These are phyloP conservation scores for Phytopythium vexans DNA, from an alignment of 352 stramenopile species.

Conservation along the genomic window DNA sequence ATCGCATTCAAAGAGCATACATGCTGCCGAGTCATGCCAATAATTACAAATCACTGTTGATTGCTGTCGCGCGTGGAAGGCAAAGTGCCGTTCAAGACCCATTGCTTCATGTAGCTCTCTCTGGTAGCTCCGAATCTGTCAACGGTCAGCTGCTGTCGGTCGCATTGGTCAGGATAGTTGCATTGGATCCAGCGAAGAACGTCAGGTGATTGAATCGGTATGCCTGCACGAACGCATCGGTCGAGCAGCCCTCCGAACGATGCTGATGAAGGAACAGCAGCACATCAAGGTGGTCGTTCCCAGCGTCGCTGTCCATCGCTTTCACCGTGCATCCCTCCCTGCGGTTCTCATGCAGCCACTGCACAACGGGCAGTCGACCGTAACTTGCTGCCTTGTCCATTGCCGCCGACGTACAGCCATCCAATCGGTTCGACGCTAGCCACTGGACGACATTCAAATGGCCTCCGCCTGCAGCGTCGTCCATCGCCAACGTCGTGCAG, in stretches of 20 bases:
- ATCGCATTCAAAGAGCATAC: too few relatives aligned
- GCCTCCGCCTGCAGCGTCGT: conserved; percentile 9
- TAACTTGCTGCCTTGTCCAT: conserved; percentile 12
- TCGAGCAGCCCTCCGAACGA: conserved; percentile 1
- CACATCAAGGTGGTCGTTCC: conserved; percentile 9
- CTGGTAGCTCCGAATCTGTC: too few relatives aligned
- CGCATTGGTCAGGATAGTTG: too few relatives aligned
- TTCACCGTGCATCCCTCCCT: conserved; percentile 6
- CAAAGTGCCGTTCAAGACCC: too few relatives aligned
- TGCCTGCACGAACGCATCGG: not conserved
- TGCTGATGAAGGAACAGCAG: conserved; percentile 14
- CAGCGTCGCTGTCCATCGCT: conserved; percentile 7
- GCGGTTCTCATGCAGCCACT: conserved; percentile 11
- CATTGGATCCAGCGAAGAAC: too few relatives aligned
- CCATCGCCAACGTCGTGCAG: conserved; percentile 10
- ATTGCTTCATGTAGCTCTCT: too few relatives aligned
- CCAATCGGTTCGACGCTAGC: conserved; percentile 7
- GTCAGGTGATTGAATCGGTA: not conserved
- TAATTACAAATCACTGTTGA: too few relatives aligned
- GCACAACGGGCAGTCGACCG: conserved; percentile 11
- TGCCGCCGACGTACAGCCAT: conserved; percentile 6
- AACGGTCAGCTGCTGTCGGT: too few relatives aligned
- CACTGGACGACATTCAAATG: conserved; percentile 13
- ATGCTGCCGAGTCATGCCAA: too few relatives aligned
- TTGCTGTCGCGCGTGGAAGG: too few relatives aligned